These are phyloP conservation scores for Diversispora eburnea DNA, from an alignment of 192 early-diverging fungal species.

Conservation along the genomic window DNA sequence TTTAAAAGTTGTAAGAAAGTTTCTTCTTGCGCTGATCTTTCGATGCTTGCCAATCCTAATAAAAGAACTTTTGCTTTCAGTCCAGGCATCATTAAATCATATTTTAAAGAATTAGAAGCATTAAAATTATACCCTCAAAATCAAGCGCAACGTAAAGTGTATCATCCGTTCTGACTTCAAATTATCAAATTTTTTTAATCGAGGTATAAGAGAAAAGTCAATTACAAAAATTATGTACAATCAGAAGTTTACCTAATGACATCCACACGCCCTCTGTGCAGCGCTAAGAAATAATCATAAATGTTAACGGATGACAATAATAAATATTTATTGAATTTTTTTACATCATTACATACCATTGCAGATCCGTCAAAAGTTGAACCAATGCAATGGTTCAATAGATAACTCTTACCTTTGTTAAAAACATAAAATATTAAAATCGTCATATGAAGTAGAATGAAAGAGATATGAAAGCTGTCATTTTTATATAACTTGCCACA, in stretches of 20 bases:
- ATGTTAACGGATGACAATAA: neutral
- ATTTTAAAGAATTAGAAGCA: neutral
- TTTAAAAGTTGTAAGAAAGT: slow-evolving; percentile 17
- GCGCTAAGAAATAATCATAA: slow-evolving; percentile 9
- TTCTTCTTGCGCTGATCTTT: slow-evolving; percentile 29
- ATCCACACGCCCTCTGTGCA: slow-evolving; percentile 32
- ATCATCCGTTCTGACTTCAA: slow-evolving; percentile 12
- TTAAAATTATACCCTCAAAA: slow-evolving; percentile 26
- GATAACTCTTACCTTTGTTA: slow-evolving; percentile 21
- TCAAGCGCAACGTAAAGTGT: slow-evolving; percentile 33
- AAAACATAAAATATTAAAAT: neutral
- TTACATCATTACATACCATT: slow-evolving; percentile 3
- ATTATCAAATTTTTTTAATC: neutral
- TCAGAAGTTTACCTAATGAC: slow-evolving; percentile 15
- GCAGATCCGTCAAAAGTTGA: slow-evolving; percentile 31
- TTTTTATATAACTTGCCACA: slow-evolving; percentile 17
- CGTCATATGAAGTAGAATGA: neutral
- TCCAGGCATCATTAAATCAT: neutral
- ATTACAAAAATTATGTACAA: neutral
- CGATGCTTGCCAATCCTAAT: slow-evolving; percentile 22
- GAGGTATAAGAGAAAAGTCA: neutral
- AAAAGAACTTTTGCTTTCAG: neutral
- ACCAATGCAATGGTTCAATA: slow-evolving; percentile 27
- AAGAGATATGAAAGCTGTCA: neutral
- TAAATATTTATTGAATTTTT: neutral